Evolutionary conservation across 805 yeast species (phyloP).

Genomic region (Ascoidea asiatica): DNA sequence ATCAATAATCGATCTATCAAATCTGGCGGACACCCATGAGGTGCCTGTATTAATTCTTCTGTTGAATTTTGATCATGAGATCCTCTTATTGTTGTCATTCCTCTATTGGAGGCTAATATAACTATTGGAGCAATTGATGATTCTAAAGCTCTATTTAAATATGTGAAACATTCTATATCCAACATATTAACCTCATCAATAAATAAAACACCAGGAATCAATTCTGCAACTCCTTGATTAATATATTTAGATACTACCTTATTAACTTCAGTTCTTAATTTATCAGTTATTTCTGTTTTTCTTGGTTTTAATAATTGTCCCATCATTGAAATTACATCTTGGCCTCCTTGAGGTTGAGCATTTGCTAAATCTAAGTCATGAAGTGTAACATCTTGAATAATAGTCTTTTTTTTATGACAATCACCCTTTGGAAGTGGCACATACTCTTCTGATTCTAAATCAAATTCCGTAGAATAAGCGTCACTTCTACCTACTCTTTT

Average conservation of each 20-base stretch:
- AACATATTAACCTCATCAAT: slow-evolving; percentile 98
- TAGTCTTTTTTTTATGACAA: slow-evolving; percentile 94
- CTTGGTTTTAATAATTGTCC: slow-evolving; percentile 93
- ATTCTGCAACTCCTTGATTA: slow-evolving; percentile 96
- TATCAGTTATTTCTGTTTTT: slow-evolving; percentile 94
- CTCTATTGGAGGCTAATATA: slow-evolving; percentile 91
- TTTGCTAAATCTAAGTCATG: slow-evolving; percentile 96
- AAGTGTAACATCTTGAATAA: slow-evolving; percentile 92
- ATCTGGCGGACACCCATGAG: slow-evolving; percentile 97
- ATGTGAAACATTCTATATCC: slow-evolving; percentile 94
- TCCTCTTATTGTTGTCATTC: slow-evolving; percentile 84
- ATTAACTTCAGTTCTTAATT: slow-evolving; percentile 84
- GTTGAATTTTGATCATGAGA: slow-evolving; percentile 31
- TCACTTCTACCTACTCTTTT: slow-evolving; percentile 97
- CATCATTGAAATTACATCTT: slow-evolving; percentile 91
- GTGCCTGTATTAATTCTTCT: slow-evolving; percentile 67
- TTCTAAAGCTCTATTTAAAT: slow-evolving; percentile 86
- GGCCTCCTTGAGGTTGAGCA: slow-evolving; percentile 95
- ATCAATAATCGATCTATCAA: slow-evolving; percentile 83
- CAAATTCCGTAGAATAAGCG: slow-evolving; percentile 96
- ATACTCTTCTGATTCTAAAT: slow-evolving; percentile 95
- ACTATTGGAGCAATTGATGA: slow-evolving; percentile 88
- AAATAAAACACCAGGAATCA: slow-evolving; percentile 94
- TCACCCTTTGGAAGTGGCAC: slow-evolving; percentile 98
- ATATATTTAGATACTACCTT: slow-evolving; percentile 92